Percentiles rank a stretch among this genome's conserved stretches.
These are phyloP conservation scores for Noccaea bulbosa DNA, from an alignment of 345 rosid genomes.

Conservation along the genomic window DNA sequence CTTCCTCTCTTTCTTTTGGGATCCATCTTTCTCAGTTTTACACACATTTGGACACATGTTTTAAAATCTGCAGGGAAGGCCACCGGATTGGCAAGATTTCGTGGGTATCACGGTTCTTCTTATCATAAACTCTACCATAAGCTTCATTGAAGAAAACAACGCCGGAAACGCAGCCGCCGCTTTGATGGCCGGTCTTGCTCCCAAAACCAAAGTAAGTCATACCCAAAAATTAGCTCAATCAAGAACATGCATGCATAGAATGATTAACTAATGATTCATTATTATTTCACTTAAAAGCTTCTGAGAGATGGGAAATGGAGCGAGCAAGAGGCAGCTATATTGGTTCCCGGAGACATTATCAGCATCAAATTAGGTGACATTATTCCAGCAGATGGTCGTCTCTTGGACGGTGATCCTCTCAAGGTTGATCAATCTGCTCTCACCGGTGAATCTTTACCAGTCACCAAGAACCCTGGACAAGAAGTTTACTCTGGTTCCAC, in stretches of 20 bases:
- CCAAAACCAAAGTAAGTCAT: slow-evolving; percentile 63
- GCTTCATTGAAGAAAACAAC: slow-evolving; percentile 81
- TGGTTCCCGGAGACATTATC: slow-evolving; percentile 80
- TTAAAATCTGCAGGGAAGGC: slow-evolving; percentile 59
- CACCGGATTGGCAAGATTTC: slow-evolving; percentile 93
- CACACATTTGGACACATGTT: not conserved
- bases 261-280: no score
- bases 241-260: not conserved
- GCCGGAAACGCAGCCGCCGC: slow-evolving; percentile 94
- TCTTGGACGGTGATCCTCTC: slow-evolving; percentile 79
- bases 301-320: slow-evolving; percentile 75
- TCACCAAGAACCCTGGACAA: slow-evolving; percentile 69
- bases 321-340: slow-evolving; percentile 77
- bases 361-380: slow-evolving; percentile 86
- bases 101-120: slow-evolving; percentile 71
- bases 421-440: slow-evolving; percentile 83
- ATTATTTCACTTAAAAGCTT: slow-evolving; percentile 46
- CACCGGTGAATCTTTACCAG: slow-evolving; percentile 85
- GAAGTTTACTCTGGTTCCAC: slow-evolving; percentile 85
- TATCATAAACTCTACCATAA: slow-evolving; percentile 76
- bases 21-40: not conserved
- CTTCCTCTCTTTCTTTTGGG: not conserved
- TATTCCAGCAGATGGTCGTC: slow-evolving; percentile 86
- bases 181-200: slow-evolving; percentile 53
- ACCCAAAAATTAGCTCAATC: not conserved